Evolutionary conservation across 306 rosid species (phyloP).

Genomic region (Glycine soja): DNA sequence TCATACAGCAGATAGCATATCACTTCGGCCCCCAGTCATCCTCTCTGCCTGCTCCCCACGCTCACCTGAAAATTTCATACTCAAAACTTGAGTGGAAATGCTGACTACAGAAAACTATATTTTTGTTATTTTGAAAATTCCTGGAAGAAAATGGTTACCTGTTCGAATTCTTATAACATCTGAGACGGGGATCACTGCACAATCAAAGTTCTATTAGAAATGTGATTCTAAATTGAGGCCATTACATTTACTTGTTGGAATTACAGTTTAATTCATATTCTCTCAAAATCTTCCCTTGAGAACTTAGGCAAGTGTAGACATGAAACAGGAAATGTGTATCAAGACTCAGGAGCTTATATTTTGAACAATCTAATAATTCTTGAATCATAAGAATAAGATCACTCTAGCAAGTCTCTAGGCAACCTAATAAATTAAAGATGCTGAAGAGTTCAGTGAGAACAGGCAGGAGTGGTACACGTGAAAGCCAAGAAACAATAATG

Average conservation of each 20-base stretch:
- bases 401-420: neutral
- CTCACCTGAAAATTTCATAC: constrained; percentile 64
- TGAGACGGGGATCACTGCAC: constrained; percentile 82
- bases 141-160: constrained; percentile 57
- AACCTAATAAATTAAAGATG: neutral
- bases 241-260: neutral
- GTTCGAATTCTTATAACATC: constrained; percentile 89
- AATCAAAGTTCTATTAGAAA: constrained; percentile 44
- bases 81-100: constrained; percentile 20
- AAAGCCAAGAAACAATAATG: neutral
- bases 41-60: constrained; percentile 85
- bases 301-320: neutral
- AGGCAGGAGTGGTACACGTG: neutral
- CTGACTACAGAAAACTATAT: neutral
- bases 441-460: neutral
- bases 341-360: neutral
- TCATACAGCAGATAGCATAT: constrained; percentile 47
- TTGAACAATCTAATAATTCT: constrained; percentile 13
- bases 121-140: constrained; percentile 19
- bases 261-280: neutral
- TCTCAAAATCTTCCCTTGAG: constrained; percentile 16
- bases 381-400: neutral
- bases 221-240: constrained; percentile 30
- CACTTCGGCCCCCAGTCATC: constrained; percentile 77
- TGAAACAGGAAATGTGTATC: constrained; percentile 17